Base-by-base conservation (phyloP, 306 rosid genomes). In the Medicago arabica region DNA sequence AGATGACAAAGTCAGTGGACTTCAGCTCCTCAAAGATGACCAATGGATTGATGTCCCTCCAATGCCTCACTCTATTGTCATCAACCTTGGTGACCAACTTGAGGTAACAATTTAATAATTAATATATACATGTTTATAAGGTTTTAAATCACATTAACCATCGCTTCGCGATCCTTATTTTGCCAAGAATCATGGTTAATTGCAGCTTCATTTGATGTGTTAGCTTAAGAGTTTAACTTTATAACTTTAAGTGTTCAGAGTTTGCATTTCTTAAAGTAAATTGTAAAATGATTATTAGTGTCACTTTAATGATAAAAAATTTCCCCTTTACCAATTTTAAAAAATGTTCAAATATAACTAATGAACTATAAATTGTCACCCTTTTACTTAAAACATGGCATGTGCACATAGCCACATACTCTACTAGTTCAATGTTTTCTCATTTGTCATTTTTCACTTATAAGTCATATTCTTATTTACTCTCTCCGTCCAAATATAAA, bases 61-160 rank as follows among this genome's bases (percentile, higher is more conserved):
- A 7, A 78, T 92, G 93, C 97, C 84, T 75, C 98, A 96, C 88
- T 92, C 99, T 83, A 90, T 96, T 69, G 99, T 96, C 64, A 74
- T 92, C 92, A 95, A 95, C 87, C 84, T 92, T 7, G 99, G 98
- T n/a, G 99, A 96, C 72, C 99, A 96, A 83, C 96, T 96, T 38
- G 99, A 96, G 93, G 99, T 95, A 49, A 59, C 63, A 23, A 59
- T 13, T 28, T 28, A 28, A 23, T 57, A 18, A n/a, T 55, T 9
- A 1, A 5, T 5, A 50, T 15, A 50, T 59, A 13, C 7, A 59
- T 25, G 25, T 53, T 17, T 17, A 59, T 23, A 23, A 25, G 9
- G 0, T 59, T 59, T 55, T 55, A 19, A 50, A 16, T 50, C 9
- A 5, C 19, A 28, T 28, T 3, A 28, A 28, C 0, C 31, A 28